These are phyloP conservation scores for Vitis hybrid DNA, from an alignment of 177 flowering plant species.

Conservation along the genomic window DNA sequence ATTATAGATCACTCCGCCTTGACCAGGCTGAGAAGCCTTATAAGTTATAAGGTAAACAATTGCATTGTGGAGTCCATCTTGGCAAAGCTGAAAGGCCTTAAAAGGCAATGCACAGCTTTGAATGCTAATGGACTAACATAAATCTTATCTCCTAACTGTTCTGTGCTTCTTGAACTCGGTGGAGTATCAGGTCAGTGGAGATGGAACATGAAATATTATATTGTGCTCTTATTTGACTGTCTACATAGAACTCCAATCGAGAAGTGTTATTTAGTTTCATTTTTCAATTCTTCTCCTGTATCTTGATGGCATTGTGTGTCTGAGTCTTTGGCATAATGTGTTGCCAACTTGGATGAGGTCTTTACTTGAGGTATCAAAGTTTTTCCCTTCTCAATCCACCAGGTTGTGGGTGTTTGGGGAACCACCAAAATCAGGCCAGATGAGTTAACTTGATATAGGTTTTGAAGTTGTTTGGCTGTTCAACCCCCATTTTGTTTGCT, in stretches of 20 bases:
- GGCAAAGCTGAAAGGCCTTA: slow-evolving; percentile 13
- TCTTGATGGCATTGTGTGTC: not conserved
- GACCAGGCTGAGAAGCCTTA: too few relatives aligned
- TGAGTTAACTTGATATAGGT: too few relatives aligned
- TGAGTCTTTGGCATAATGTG: too few relatives aligned
- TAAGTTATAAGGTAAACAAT: too few relatives aligned
- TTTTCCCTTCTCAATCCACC: too few relatives aligned
- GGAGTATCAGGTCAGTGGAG: slow-evolving; percentile 23
- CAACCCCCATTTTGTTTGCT: too few relatives aligned
- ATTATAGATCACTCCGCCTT: too few relatives aligned
- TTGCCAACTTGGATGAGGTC: too few relatives aligned
- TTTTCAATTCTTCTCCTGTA: not conserved
- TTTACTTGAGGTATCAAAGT: too few relatives aligned
- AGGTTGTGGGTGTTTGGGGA: too few relatives aligned
- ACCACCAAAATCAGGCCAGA: too few relatives aligned
- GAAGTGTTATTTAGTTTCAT: not conserved
- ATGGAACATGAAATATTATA: slow-evolving; percentile 11
- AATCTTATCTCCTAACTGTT: slow-evolving; percentile 14
- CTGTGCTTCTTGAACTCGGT: slow-evolving; percentile 11
- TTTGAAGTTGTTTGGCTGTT: too few relatives aligned
- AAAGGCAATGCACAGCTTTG: slow-evolving; percentile 19
- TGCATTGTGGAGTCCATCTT: slow-evolving; percentile 10
- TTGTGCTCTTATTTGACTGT: not conserved
- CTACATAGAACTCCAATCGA: not conserved
- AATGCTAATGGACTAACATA: slow-evolving; percentile 35